Evolutionary conservation across 148 eudicot species (phyloP).

Genomic region (Amaranthus cruentus): DNA sequence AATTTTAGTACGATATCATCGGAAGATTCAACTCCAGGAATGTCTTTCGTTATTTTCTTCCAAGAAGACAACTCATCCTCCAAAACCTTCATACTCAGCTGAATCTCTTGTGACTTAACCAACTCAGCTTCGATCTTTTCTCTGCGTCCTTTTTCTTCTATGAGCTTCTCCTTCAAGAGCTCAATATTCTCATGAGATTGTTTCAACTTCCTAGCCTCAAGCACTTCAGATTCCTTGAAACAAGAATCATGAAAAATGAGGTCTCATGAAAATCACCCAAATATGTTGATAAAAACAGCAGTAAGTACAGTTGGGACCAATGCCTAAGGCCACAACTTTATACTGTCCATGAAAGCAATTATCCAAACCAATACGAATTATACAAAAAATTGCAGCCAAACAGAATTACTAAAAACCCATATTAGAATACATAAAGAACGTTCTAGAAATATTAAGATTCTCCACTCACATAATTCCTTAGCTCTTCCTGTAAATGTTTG

Average conservation of each 20-base stretch:
- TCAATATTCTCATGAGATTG: constrained; percentile 67
- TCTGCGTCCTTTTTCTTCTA: constrained; percentile 70
- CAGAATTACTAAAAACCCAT: not conserved
- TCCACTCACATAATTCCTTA: constrained; percentile 61
- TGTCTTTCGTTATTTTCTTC: constrained; percentile 55
- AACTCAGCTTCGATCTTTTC: constrained; percentile 76
- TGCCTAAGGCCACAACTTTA: constrained; percentile 1
- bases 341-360: not conserved
- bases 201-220: constrained; percentile 75
- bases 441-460: not conserved
- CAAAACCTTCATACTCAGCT: constrained; percentile 43
- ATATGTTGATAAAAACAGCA: not conserved
- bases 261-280: not conserved
- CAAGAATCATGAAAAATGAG: not conserved
- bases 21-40: constrained; percentile 74
- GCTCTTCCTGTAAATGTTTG: constrained; percentile 88
- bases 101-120: constrained; percentile 53
- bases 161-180: constrained; percentile 72
- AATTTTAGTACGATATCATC: constrained; percentile 71
- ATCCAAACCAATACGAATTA: not conserved
- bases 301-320: not conserved
- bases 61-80: constrained; percentile 83
- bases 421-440: not conserved
- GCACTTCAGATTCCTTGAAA: constrained; percentile 76
- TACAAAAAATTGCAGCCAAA: not conserved